phyloP scores from a whole-genome alignment of 768 basidiomycete genomes.

The Suillus brevipes region DNA sequence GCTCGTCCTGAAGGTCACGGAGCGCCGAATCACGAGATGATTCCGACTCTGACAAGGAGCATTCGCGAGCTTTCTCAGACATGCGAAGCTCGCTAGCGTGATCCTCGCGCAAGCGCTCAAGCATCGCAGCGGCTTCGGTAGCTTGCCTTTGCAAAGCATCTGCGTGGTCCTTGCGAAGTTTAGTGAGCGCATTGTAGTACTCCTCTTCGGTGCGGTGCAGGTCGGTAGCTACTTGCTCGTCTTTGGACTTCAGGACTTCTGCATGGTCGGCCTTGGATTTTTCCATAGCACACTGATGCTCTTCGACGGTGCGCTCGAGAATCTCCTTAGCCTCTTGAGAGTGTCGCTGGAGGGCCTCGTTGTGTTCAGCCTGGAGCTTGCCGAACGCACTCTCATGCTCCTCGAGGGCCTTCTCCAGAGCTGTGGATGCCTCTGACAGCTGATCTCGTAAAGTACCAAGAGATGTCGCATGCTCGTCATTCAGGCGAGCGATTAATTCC shows the following conservation, averaged over 20 bases:
- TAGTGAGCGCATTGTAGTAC: conserved; percentile 78
- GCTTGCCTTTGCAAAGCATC: conserved; percentile 62
- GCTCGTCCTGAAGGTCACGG: conserved; percentile 70
- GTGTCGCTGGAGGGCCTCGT: conserved; percentile 51
- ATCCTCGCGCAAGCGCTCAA: conserved; percentile 76
- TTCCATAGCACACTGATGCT: conserved; percentile 53
- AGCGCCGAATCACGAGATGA: conserved; percentile 63
- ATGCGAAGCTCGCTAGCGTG: conserved; percentile 73
- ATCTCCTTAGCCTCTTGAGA: conserved; percentile 54
- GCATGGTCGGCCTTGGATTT: conserved; percentile 55
- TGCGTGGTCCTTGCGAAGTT: conserved; percentile 71
- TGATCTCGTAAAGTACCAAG: conserved; percentile 43
- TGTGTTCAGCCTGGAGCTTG: conserved; percentile 54
- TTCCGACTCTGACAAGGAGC: conserved; percentile 72
- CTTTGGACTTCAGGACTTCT: conserved; percentile 57
- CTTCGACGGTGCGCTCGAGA: conserved; percentile 48
- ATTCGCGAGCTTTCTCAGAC: conserved; percentile 73
- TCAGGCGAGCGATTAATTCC: conserved; percentile 43
- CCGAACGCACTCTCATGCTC: conserved; percentile 64
- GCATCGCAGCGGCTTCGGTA: conserved; percentile 55
- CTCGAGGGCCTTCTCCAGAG: conserved; percentile 49
- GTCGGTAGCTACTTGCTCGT: conserved; percentile 54
- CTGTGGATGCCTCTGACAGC: conserved; percentile 41
- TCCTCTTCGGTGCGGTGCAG: conserved; percentile 76
- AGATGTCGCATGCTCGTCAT: conserved; percentile 48